Evolutionary conservation across 352 stramenopile species (phyloP).

Genomic region (Phytophthora agathidicida): DNA sequence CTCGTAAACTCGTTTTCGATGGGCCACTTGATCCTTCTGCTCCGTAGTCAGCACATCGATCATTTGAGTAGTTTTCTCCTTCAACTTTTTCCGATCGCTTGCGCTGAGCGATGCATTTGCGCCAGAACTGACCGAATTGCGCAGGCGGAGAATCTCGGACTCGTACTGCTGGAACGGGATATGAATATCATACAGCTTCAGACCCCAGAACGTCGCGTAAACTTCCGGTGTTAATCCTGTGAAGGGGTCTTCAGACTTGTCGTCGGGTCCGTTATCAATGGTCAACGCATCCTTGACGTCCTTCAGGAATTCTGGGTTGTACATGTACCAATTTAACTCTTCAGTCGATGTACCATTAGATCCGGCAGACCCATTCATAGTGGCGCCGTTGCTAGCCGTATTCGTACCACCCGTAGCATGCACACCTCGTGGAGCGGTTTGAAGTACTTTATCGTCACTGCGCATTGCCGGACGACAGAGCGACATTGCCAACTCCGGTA

Average conservation of each 20-base stretch:
- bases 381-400: slow-evolving; percentile 26
- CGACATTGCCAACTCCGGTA: slow-evolving; percentile 78
- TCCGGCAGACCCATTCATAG: slow-evolving; percentile 13
- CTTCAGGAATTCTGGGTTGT: slow-evolving; percentile 57
- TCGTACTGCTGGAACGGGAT: slow-evolving; percentile 88
- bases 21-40: slow-evolving; percentile 85
- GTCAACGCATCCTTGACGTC: slow-evolving; percentile 59
- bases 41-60: slow-evolving; percentile 87
- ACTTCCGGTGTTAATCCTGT: slow-evolving; percentile 76
- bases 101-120: slow-evolving; percentile 39
- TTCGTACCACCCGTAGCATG: slow-evolving; percentile 43
- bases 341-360: slow-evolving; percentile 9
- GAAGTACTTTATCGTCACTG: slow-evolving; percentile 71
- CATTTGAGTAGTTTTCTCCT: slow-evolving; percentile 77
- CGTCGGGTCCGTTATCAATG: slow-evolving; percentile 12
- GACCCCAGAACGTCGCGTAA: slow-evolving; percentile 86
- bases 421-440: slow-evolving; percentile 65
- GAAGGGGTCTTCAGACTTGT: slow-evolving; percentile 52
- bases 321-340: slow-evolving; percentile 69
- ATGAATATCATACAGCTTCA: slow-evolving; percentile 90
- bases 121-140: slow-evolving; percentile 58
- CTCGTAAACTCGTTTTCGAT: slow-evolving; percentile 86
- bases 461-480: slow-evolving; percentile 82
- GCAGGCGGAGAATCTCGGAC: slow-evolving; percentile 75
- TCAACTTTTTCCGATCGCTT: slow-evolving; percentile 82